phyloP scores from a whole-genome alignment of 208 protist genomes.

The Leishmania tarentolae region DNA sequence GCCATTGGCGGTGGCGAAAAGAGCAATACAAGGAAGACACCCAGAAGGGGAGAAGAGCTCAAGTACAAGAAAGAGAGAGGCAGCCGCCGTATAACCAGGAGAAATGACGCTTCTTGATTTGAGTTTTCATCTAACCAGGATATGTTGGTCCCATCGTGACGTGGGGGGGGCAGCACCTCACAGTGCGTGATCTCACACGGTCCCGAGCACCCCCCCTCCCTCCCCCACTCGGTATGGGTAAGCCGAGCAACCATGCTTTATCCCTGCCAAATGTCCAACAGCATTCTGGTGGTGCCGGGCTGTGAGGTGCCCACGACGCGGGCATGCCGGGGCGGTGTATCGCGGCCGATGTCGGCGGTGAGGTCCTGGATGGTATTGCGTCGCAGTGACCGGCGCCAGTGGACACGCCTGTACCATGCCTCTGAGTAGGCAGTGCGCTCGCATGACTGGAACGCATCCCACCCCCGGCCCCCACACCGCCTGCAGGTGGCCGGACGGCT shows the following conservation, averaged over 20 bases:
- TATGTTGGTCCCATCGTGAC: not conserved
- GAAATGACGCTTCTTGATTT: not conserved
- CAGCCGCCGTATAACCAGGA: not conserved
- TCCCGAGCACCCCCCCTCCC: not conserved
- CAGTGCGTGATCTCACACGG: not conserved
- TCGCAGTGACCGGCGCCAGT: not conserved
- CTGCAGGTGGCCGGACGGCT: not conserved
- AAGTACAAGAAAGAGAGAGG: not conserved
- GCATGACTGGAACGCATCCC: not conserved
- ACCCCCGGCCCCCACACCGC: not conserved
- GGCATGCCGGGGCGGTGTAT: not conserved
- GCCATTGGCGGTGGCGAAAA: not conserved
- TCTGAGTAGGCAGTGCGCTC: not conserved
- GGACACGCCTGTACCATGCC: not conserved
- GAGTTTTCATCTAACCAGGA: not conserved
- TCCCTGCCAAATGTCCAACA: not conserved
- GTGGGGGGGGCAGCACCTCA: too few relatives aligned
- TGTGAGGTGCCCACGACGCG: not conserved
- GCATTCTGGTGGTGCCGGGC: not conserved
- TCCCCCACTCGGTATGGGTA: not conserved
- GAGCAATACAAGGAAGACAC: not conserved
- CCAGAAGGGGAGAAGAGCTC: not conserved
- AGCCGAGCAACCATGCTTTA: not conserved
- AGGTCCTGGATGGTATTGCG: not conserved
- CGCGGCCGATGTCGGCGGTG: not conserved